Conservation (phyloP, 192 early-diverging fungal species). For the Coemansia erecta region DNA sequence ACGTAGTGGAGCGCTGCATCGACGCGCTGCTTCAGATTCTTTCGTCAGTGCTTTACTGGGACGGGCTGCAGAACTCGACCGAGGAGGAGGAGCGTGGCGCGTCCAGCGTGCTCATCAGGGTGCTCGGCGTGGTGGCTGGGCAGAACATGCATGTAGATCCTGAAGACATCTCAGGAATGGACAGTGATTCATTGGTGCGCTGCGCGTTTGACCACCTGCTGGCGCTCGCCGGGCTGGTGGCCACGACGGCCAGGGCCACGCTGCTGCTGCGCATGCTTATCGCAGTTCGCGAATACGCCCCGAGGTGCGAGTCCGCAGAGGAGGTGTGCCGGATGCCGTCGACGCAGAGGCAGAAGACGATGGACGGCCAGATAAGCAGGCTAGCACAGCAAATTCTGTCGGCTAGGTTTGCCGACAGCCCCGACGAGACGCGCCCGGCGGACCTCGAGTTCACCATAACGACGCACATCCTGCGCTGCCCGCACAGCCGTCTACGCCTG, state of each 20-base stretch:
- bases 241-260: slow-evolving; percentile 13
- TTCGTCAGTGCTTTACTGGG: slow-evolving; percentile 31
- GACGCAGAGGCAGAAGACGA: slow-evolving; percentile 23
- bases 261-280: slow-evolving; percentile 35
- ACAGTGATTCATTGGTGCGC: slow-evolving; percentile 13
- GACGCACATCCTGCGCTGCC: slow-evolving; percentile 33
- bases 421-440: slow-evolving; percentile 12
- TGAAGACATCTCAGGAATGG: slow-evolving; percentile 19
- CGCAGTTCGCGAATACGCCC: slow-evolving; percentile 20
- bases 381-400: slow-evolving; percentile 28
- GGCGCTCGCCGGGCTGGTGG: slow-evolving; percentile 10
- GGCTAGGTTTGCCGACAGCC: slow-evolving; percentile 13
- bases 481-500: slow-evolving; percentile 34
- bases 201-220: slow-evolving; percentile 45
- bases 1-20: slow-evolving; percentile 20
- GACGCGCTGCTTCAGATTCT: slow-evolving; percentile 35
- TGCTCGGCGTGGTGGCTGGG: slow-evolving; percentile 30
- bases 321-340: slow-evolving; percentile 14
- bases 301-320: slow-evolving; percentile 5
- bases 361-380: slow-evolving; percentile 39
- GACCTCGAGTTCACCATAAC: slow-evolving; percentile 36
- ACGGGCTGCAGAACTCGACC: slow-evolving; percentile 30
- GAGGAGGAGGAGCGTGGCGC: neutral
- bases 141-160: slow-evolving; percentile 27
- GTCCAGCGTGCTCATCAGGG: slow-evolving; percentile 1